Conservation (phyloP, 495 filamentous ascomycete genomes). For the Talaromyces proteolyticus region DNA sequence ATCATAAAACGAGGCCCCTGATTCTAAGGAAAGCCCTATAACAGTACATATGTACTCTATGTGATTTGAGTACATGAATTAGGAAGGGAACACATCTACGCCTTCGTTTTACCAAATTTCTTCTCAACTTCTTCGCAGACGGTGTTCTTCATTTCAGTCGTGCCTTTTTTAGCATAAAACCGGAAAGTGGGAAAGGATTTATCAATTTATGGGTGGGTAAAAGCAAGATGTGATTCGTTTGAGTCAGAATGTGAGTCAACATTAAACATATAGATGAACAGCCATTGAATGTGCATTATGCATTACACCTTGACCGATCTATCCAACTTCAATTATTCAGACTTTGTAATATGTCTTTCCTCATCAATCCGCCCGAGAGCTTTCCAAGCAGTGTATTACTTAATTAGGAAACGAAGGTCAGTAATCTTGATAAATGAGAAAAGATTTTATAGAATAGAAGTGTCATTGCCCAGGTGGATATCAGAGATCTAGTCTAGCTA, state of each 20-base stretch:
- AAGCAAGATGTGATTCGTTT: background rate
- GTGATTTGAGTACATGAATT: no score
- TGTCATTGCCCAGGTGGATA: background rate
- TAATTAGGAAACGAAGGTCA: background rate
- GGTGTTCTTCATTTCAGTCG: no score
- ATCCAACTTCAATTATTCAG: background rate
- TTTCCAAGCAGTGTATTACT: background rate
- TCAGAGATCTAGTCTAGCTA: background rate
- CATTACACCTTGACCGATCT: background rate
- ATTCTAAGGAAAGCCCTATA: no score
- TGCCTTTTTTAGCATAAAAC: background rate
- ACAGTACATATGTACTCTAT: no score
- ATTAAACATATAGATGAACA: background rate
- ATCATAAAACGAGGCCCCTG: no score
- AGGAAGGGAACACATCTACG: no score
- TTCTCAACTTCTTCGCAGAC: no score
- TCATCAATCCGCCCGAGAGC: background rate
- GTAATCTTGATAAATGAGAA: background rate
- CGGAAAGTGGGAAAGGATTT: background rate
- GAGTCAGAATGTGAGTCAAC: background rate
- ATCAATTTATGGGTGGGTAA: background rate
- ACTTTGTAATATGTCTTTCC: background rate
- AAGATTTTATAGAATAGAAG: background rate
- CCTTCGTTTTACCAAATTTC: no score
- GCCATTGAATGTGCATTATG: background rate